Percentiles rank a stretch among this genome's conserved stretches.
These are phyloP conservation scores for Verticillium tricorpus DNA, from an alignment of 2,329 filamentous ascomycete species.

Conservation along the genomic window DNA sequence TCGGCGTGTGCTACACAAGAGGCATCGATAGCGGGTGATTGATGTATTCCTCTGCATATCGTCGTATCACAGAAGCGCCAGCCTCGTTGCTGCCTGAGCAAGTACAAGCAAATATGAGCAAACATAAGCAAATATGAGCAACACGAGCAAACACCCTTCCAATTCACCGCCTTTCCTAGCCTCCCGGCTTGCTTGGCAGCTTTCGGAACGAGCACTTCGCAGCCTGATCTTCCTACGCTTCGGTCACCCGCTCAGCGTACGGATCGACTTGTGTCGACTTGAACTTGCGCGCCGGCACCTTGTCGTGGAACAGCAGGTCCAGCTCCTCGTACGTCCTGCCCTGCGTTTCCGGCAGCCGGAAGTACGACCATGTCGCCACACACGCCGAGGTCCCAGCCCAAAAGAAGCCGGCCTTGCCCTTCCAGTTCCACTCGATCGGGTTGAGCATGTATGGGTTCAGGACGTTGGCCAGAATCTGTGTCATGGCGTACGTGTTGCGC, in stretches of 20 bases:
- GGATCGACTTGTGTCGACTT: slow-evolving; percentile 36
- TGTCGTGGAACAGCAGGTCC: slow-evolving; percentile 26
- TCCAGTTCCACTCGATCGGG: slow-evolving; percentile 25
- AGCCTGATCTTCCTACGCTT: background rate
- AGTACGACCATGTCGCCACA: slow-evolving; percentile 26
- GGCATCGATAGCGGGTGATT: no score
- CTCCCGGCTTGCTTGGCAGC: no score
- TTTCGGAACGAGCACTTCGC: no score
- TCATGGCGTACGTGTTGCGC: slow-evolving; percentile 32
- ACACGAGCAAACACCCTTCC: no score
- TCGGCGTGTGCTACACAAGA: no score
- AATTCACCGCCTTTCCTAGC: no score
- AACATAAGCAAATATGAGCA: no score
- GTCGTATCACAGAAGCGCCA: no score
- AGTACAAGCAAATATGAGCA: no score
- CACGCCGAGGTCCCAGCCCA: slow-evolving; percentile 22
- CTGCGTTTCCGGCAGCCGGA: slow-evolving; percentile 27
- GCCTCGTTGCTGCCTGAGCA: no score
- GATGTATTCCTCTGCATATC: no score
- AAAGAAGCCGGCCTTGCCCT: slow-evolving; percentile 30
- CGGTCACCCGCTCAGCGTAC: background rate
- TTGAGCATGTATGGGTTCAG: slow-evolving; percentile 29
- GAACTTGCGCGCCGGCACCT: slow-evolving; percentile 29
- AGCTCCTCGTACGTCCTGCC: slow-evolving; percentile 27
- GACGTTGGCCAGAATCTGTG: slow-evolving; percentile 31